Evolutionary conservation across 345 rosid genomes (phyloP).

Genomic region (Acer saccharum): DNA sequence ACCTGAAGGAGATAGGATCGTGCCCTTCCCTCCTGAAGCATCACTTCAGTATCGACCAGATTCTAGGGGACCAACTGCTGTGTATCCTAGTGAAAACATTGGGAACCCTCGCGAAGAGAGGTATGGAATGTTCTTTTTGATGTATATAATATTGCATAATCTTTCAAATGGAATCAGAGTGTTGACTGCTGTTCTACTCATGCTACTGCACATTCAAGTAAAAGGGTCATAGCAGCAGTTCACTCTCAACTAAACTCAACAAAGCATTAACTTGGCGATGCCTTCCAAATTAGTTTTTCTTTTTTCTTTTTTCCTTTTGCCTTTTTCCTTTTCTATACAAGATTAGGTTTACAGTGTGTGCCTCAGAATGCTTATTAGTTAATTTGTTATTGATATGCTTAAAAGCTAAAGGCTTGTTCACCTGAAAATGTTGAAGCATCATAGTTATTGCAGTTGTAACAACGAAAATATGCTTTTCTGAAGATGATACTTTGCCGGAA

Average conservation of each 20-base stretch:
- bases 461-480: not conserved
- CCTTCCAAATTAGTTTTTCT: constrained; percentile 3
- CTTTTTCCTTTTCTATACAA: not conserved
- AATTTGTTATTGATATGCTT: not conserved
- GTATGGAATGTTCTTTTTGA: constrained; percentile 28
- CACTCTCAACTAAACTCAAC: not conserved
- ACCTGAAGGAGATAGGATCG: constrained; percentile 47
- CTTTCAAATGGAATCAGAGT: not conserved
- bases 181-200: not conserved
- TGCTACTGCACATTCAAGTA: not conserved
- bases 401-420: too few species aligned
- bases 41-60: constrained; percentile 33
- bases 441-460: not conserved
- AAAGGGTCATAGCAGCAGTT: not conserved
- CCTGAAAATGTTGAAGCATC: not conserved
- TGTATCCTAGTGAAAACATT: constrained; percentile 35
- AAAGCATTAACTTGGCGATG: not conserved
- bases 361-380: not conserved
- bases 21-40: constrained; percentile 34
- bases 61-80: constrained; percentile 40
- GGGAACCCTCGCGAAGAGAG: constrained; percentile 46
- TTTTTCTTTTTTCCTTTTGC: not conserved
- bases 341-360: not conserved
- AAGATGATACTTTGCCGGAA: not conserved
- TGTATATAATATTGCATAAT: constrained; percentile 2